Evolutionary conservation across 352 stramenopile genomes (phyloP).

Genomic region (Pythium oligandrum): DNA sequence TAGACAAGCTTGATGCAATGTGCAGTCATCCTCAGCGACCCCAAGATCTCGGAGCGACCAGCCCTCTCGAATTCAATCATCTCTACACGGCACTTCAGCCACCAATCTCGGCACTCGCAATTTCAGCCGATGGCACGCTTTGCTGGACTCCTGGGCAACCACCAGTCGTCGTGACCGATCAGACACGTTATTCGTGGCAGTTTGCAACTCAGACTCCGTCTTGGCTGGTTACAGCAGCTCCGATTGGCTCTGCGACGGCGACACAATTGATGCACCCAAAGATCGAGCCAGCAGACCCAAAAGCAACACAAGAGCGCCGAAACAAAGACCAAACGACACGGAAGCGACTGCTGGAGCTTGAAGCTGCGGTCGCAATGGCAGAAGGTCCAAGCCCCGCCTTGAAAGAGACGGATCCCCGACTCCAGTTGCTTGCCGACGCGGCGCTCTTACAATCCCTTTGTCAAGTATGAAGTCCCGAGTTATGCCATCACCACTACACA

Average conservation of each 20-base stretch:
- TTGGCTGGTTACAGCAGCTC: constrained; percentile 8
- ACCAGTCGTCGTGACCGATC: constrained; percentile 1
- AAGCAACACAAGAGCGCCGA: constrained; percentile 28
- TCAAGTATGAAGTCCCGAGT: constrained; percentile 15
- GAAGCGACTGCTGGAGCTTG: constrained; percentile 32
- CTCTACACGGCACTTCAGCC: constrained; percentile 1
- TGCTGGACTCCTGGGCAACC: constrained; percentile 22
- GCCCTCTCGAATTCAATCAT: constrained; percentile 4
- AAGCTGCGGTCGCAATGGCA: constrained; percentile 1
- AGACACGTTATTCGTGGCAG: constrained; percentile 12
- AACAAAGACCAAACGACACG: constrained; percentile 1
- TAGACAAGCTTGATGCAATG: neutral
- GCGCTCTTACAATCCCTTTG: constrained; percentile 67
- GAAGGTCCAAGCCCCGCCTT: constrained; percentile 3
- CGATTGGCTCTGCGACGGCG: neutral
- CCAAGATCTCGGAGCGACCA: constrained; percentile 3
- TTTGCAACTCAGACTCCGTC: constrained; percentile 6
- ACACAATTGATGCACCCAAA: constrained; percentile 9
- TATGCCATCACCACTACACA: neutral
- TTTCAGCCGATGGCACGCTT: constrained; percentile 2
- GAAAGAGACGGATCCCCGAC: constrained; percentile 32
- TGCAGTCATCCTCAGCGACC: neutral
- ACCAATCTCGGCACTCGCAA: constrained; percentile 2
- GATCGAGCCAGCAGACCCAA: constrained; percentile 50
- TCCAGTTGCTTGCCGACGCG: constrained; percentile 72